Percentiles rank a stretch among this genome's conserved stretches.
Evolutionary conservation across 352 stramenopile species (phyloP).

Genomic region (Phytophthora colocasiae): DNA sequence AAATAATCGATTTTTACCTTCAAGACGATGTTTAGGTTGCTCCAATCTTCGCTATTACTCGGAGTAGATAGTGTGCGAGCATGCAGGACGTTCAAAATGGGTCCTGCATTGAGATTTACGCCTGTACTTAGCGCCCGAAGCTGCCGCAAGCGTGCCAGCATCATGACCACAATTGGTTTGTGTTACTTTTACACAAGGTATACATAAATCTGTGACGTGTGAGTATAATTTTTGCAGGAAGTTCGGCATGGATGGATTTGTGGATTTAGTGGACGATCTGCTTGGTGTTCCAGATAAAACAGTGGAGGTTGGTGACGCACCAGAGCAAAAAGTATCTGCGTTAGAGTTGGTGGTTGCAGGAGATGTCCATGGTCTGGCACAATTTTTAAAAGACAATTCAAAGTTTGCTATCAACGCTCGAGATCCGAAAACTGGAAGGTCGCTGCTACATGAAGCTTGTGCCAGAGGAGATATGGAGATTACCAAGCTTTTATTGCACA

Average conservation of each 20-base stretch:
- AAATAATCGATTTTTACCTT: conserved; percentile 50
- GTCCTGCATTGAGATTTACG: conserved; percentile 4
- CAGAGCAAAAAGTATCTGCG: conserved; percentile 3
- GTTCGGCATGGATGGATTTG: conserved; percentile 34
- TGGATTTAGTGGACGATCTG: conserved; percentile 59
- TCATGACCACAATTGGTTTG: conserved; percentile 22
- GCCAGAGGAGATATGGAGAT: conserved; percentile 56
- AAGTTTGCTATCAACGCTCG: conserved; percentile 49
- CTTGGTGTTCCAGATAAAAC: conserved; percentile 23
- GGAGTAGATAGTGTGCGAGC: conserved; percentile 18
- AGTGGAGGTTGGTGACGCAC: background rate
- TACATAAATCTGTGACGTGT: conserved; percentile 13
- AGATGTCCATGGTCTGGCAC: conserved; percentile 34
- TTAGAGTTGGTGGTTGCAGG: conserved; percentile 44
- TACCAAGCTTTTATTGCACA: conserved; percentile 61
- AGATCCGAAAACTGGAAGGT: conserved; percentile 42
- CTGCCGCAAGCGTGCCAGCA: conserved; percentile 28
- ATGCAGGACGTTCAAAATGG: background rate
- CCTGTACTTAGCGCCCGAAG: conserved; percentile 3
- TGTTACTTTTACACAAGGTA: background rate
- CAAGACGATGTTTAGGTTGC: conserved; percentile 65
- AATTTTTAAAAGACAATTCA: conserved; percentile 27
- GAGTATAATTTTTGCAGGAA: background rate
- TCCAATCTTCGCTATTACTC: conserved; percentile 45
- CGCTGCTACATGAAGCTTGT: conserved; percentile 72